These are phyloP conservation scores for Globisporangium parvum DNA, from an alignment of 352 stramenopile genomes.

Conservation along the genomic window DNA sequence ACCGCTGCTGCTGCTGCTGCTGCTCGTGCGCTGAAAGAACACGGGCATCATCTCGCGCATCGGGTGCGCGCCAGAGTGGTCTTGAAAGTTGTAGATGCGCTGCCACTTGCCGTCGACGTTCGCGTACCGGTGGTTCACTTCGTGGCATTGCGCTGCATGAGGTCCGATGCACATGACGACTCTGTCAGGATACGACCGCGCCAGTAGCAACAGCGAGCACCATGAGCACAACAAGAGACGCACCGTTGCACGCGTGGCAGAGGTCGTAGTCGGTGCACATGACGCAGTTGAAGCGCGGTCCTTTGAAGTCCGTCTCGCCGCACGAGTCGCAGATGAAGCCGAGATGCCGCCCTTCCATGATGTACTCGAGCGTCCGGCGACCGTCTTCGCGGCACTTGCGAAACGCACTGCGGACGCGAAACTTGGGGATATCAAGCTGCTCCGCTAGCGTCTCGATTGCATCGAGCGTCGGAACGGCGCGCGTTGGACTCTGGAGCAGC, in stretches of 20 bases:
- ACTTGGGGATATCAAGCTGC: slow-evolving; percentile 72
- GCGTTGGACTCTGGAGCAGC: slow-evolving; percentile 20
- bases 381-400: slow-evolving; percentile 73
- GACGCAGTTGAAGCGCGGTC: slow-evolving; percentile 65
- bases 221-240: not conserved
- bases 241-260: slow-evolving; percentile 57
- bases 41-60: slow-evolving; percentile 72
- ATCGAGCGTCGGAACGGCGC: slow-evolving; percentile 37
- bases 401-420: slow-evolving; percentile 73
- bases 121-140: slow-evolving; percentile 67
- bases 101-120: slow-evolving; percentile 82
- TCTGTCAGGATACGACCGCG: not conserved
- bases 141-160: slow-evolving; percentile 44
- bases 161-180: slow-evolving; percentile 1
- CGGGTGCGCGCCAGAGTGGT: slow-evolving; percentile 43
- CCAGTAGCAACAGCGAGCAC: not conserved
- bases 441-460: slow-evolving; percentile 59
- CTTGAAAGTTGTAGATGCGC: slow-evolving; percentile 67
- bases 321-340: slow-evolving; percentile 83
- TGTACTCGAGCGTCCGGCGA: slow-evolving; percentile 57
- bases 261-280: slow-evolving; percentile 79
- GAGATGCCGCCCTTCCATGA: slow-evolving; percentile 77
- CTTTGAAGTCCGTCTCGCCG: slow-evolving; percentile 73
- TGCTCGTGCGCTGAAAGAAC: slow-evolving; percentile 43
- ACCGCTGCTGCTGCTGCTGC: not conserved